Conservation (phyloP, 164 flowering plant genomes). For the Annona squamosa region DNA sequence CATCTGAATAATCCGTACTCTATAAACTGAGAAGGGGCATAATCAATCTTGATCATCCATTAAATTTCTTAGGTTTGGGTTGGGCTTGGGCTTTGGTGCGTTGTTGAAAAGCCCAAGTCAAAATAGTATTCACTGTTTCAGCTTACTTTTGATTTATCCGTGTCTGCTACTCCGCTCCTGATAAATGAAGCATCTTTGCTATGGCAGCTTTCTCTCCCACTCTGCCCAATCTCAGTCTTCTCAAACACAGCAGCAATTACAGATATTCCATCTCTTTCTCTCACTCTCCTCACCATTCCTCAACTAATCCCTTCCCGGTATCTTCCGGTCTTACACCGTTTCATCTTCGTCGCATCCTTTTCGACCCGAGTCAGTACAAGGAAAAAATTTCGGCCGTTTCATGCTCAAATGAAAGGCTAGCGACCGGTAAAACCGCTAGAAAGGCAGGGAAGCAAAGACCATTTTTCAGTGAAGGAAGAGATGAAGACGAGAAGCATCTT, state of each 20-base stretch:
- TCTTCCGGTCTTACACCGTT: background rate
- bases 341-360: background rate
- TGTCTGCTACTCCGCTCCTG: background rate
- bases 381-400: background rate
- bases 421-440: slow-evolving; percentile 7
- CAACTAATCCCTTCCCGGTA: background rate
- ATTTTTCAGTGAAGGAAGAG: slow-evolving; percentile 80
- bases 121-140: too few species aligned
- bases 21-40: too few species aligned
- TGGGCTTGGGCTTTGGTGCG: too few species aligned
- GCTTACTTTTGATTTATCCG: too few species aligned
- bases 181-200: background rate
- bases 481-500: slow-evolving; percentile 64
- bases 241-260: slow-evolving; percentile 2
- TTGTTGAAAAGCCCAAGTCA: too few species aligned
- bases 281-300: background rate
- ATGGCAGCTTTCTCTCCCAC: slow-evolving; percentile 2
- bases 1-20: too few species aligned
- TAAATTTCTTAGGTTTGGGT: too few species aligned
- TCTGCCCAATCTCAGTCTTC: background rate
- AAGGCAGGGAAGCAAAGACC: slow-evolving; percentile 23
- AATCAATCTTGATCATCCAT: too few species aligned
- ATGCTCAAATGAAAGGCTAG: slow-evolving; percentile 10
- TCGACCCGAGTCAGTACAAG: background rate
- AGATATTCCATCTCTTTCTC: background rate